Evolutionary conservation across 805 yeast species (phyloP).

Genomic region (Starmerella powellii): DNA sequence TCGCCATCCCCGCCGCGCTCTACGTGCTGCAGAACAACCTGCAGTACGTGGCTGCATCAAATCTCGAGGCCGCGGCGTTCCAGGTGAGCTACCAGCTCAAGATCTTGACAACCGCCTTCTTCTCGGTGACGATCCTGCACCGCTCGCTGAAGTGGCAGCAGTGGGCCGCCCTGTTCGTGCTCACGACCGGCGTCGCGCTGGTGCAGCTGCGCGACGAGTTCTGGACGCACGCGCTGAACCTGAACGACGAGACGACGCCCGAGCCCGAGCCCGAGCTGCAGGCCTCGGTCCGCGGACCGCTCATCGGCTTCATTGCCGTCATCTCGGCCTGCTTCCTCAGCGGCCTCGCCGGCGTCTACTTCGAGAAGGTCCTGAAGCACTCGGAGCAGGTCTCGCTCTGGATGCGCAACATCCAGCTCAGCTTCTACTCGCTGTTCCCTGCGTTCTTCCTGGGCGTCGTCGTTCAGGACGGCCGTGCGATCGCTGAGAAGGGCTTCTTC

Average conservation of each 20-base stretch:
- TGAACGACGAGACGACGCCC: constrained; percentile 13
- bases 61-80: constrained; percentile 34
- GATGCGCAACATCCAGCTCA: constrained; percentile 34
- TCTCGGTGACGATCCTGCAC: constrained; percentile 32
- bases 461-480: constrained; percentile 29
- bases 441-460: constrained; percentile 31
- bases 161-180: constrained; percentile 31
- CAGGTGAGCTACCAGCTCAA: constrained; percentile 36
- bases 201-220: constrained; percentile 30
- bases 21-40: constrained; percentile 33
- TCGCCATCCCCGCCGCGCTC: constrained; percentile 33
- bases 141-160: constrained; percentile 27
- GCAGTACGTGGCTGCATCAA: constrained; percentile 34
- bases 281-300: not conserved
- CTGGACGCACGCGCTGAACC: constrained; percentile 13
- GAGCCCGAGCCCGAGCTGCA: constrained; percentile 16
- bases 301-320: constrained; percentile 31
- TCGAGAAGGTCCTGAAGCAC: constrained; percentile 34
- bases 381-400: constrained; percentile 30
- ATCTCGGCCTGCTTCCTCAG: constrained; percentile 30
- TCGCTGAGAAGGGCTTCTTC: constrained; percentile 31
- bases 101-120: constrained; percentile 34
- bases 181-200: constrained; percentile 32
- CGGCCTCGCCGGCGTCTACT: constrained; percentile 36
- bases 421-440: constrained; percentile 32